Evolutionary conservation across 495 filamentous ascomycete species (phyloP), one percentile per base, ranked within the genome.

Genomic region (Penicillium steckii): DNA sequence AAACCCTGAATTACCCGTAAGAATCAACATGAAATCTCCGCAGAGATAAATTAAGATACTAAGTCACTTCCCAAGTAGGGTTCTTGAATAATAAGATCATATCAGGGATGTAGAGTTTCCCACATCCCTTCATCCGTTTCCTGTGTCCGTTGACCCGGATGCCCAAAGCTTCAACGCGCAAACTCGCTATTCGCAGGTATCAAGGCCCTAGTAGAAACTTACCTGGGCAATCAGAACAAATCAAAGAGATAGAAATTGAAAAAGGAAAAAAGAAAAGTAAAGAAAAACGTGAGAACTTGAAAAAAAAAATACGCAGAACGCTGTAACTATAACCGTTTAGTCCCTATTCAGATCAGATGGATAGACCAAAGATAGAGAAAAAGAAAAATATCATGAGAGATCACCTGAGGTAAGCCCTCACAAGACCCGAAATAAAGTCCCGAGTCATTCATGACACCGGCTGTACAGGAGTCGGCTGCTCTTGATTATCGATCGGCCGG

Each of bases 401-500:
- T n/a, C n/a, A n/a, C n/a, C n/a, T n/a, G n/a, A n/a, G n/a, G n/a
- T n/a, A 15, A 43, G 10, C 32, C 27, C 27, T 29, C 12, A 29
- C 5, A 5, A 29, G 27, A 12, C 27, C 13, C 29, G 18, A 4
- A 44, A 48, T 42, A 44, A 15, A 37, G 8, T 37, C 8, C 12
- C 5, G n/a, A 33, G 23, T 47, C 18, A 25, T 33, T 40, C 48
- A 75, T 4, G 72, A 75, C 1, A 75, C 72, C n/a, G 64, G 61
- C 47, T 71, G 65, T 27, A 74, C 64, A 12, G 64, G 58, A 6
- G 64, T 62, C 0, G 60, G 44, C 40, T 60, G 61, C 30, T 68
- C 64, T 43, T 61, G 58, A n/a, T 59, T 44, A 17, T 73, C 66
- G 3, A 73, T 57, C 1, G 57, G 46, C 27, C 66, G 65, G 33